These are phyloP conservation scores for Kwoniella heveanensis DNA, from an alignment of 768 basidiomycete species.

Conservation along the genomic window DNA sequence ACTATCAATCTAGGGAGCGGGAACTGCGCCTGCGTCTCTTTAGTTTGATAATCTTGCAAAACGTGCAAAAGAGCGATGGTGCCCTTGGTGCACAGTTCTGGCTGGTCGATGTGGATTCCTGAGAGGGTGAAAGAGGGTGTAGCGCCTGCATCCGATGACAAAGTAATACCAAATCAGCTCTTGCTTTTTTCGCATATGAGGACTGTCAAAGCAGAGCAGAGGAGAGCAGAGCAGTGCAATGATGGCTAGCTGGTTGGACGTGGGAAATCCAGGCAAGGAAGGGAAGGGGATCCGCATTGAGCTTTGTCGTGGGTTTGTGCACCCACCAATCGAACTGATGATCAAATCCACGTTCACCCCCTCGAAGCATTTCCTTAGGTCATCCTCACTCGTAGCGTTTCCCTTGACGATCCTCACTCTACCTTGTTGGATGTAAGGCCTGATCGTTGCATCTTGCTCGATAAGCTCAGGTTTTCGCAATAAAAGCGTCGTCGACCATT, in stretches of 20 bases:
- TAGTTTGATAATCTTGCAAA: slow-evolving; percentile 6
- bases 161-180: background rate
- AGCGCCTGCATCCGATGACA: slow-evolving; percentile 13
- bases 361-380: slow-evolving; percentile 24
- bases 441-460: slow-evolving; percentile 10
- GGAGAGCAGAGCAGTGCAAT: too few species aligned
- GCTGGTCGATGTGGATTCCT: slow-evolving; percentile 30
- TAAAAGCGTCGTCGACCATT: slow-evolving; percentile 16
- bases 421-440: slow-evolving; percentile 15
- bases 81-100: slow-evolving; percentile 25
- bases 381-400: slow-evolving; percentile 23
- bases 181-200: too few species aligned
- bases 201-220: too few species aligned
- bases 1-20: slow-evolving; percentile 19
- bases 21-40: background rate
- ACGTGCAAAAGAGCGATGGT: slow-evolving; percentile 19
- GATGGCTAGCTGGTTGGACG: too few species aligned
- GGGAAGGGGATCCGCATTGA: too few species aligned
- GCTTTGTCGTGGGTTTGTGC: too few species aligned
- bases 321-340: slow-evolving; percentile 34
- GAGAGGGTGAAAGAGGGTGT: slow-evolving; percentile 13
- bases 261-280: too few species aligned
- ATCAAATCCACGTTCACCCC: slow-evolving; percentile 27
- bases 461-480: slow-evolving; percentile 29
- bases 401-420: slow-evolving; percentile 25